Base-by-base conservation (phyloP, 495 filamentous ascomycete genomes). In the Tirmania nivea region DNA sequence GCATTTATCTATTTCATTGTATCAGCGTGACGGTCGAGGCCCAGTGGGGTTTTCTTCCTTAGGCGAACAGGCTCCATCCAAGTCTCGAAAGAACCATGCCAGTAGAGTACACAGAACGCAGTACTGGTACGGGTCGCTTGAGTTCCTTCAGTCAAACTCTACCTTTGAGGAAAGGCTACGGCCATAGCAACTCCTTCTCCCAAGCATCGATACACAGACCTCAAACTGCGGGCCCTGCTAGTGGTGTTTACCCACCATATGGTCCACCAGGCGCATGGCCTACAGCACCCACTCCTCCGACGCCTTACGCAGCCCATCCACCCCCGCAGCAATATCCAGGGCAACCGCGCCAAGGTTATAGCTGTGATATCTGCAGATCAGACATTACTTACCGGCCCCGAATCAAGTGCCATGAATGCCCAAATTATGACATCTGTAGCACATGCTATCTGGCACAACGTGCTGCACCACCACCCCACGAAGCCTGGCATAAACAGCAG, bases 341-440 rank as follows among this genome's bases (percentile, higher is more conserved):
- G 39, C 39, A 14, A 4, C 12, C 39, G 9, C 39, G 17, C 1
- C 4, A 14, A 14, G 17, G 12, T 14, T 45, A 14, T 19, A 45
- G 4, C 36, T 55, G 54, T 19, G 37, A 55, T 25, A 19, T 34
- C 16, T 55, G 54, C 35, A 51, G 21, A 17, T 14, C 49, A 21
- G 35, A 25, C 12, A 16, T 52, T 19, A 47, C 54, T 5, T 34
- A 39, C 19, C 54, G 49, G 9, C 54, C 54, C 10, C 50, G 54
- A 3, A 37, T 52, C 12, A 49, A 52, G 35, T 55, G 54, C 19
- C 19, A 51, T 11, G 35, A 51, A 34, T 55, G 54, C 34, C 54
- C 54, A 31, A 50, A 55, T 37, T 52, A 51, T 21, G 54, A 55
- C 20, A 49, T 47, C 14, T 55, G 54, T 49, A 52, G 19, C 8